Evolutionary conservation across 140 eudicot species (phyloP), one percentile per base, ranked within the genome.

Genomic region (Stevia rebaudiana): DNA sequence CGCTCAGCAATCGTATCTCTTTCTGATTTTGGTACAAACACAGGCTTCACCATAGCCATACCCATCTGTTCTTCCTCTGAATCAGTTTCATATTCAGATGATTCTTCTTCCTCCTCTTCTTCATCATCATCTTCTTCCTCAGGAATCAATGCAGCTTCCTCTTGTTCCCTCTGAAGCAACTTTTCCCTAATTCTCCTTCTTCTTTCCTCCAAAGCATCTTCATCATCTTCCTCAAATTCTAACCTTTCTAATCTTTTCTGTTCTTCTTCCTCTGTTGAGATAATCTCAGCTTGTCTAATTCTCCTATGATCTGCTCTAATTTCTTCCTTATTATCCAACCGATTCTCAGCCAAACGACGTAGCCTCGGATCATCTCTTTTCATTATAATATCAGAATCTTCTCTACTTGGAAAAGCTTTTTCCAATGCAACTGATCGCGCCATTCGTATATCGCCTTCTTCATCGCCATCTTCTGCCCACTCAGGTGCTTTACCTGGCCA

Each of bases 401-500:
- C 87, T 0, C 76, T 83, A 16, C 72, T 61, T 5, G 99, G 99
- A 25, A 92, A 92, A 5, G 88, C 99, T 11, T 79, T 76, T 49
- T 88, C 97, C 35, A 92, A 78, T 9, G 87, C 82, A 4, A 51
- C 82, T 0, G 76, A 62, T 75, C 85, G 80, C 18, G 87, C 54
- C 84, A 76, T 76, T 33, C 74, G 73, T 0, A 83, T 80, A 65
- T 83, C 97, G 13, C 67, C 90, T 7, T 79, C 97, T 61, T 94
- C 97, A 30, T 85, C 97, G 12, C 67, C 73, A 52, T 88, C 95
- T 41, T 88, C 97, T 0, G 97, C 99, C 99, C 95, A 92, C 64
- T 92, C 99, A 0, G 97, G 97, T 4, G 99, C 99, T 74, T 88
- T 92, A 37, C 99, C 99, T 4, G 99, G 95, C 97, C 99, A 92